Conservation (phyloP, 176 grass and related monocot genomes). For the Zea luxurians region DNA sequence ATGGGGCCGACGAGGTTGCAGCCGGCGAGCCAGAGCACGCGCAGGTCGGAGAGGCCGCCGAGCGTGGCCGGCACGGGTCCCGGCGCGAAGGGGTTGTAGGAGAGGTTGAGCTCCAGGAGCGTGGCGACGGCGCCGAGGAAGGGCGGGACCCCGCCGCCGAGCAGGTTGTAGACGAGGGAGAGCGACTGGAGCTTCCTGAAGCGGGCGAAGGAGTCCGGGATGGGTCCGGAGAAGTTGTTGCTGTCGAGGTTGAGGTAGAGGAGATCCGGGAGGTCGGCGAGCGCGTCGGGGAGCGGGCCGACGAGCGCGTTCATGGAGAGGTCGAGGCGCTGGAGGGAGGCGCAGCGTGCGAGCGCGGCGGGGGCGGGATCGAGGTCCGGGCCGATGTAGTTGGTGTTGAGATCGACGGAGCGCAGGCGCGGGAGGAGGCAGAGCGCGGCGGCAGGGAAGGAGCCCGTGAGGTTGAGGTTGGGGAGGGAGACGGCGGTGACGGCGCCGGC, state of each 20-base stretch:
- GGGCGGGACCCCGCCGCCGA: constrained; percentile 55
- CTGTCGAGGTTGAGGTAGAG: constrained; percentile 45
- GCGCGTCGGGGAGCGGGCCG: constrained; percentile 61
- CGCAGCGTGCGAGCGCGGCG: background rate
- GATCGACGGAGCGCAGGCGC: constrained; percentile 47
- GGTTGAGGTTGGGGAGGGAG: constrained; percentile 27
- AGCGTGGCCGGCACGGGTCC: constrained; percentile 47
- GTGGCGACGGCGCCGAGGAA: constrained; percentile 53
- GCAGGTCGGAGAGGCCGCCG: constrained; percentile 49
- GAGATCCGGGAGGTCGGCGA: constrained; percentile 59
- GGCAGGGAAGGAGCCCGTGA: constrained; percentile 64
- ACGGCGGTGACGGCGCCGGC: background rate
- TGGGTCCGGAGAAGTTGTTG: constrained; percentile 82
- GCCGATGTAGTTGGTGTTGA: constrained; percentile 67
- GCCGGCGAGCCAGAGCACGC: constrained; percentile 66
- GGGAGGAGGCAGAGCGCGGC: constrained; percentile 62
- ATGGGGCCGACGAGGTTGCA: constrained; percentile 70
- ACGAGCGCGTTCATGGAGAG: constrained; percentile 62
- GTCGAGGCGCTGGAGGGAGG: constrained; percentile 50
- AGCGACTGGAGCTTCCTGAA: constrained; percentile 60
- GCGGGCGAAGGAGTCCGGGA: constrained; percentile 58
- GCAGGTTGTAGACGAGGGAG: constrained; percentile 64
- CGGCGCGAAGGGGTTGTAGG: constrained; percentile 65
- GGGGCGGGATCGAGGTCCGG: constrained; percentile 38
- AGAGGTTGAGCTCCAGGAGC: constrained; percentile 80